phyloP scores from a whole-genome alignment of 1,284 basidiomycete species.

The Polyporus tsugae region DNA sequence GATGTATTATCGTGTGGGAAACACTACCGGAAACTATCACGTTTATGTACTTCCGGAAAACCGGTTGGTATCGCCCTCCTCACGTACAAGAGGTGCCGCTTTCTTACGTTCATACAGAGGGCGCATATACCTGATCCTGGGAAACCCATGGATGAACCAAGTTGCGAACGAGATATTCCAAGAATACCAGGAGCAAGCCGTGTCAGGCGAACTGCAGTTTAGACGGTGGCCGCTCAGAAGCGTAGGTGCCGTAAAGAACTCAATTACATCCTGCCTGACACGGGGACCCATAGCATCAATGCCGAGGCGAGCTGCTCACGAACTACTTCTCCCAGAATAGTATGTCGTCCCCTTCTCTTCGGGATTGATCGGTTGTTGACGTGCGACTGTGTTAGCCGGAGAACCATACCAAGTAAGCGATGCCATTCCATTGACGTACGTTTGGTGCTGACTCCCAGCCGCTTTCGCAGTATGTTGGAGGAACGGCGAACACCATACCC shows the following conservation, averaged over 20 bases:
- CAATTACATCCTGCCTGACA: neutral
- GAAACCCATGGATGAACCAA: constrained; percentile 47
- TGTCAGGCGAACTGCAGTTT: constrained; percentile 60
- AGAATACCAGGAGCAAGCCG: constrained; percentile 71
- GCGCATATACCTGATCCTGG: constrained; percentile 65
- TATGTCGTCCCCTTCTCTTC: constrained; percentile 45
- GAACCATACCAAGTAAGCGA: constrained; percentile 70
- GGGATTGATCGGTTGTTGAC: constrained; percentile 3
- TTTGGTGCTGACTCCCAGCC: neutral
- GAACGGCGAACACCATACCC: constrained; percentile 72
- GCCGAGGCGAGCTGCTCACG: constrained; percentile 72
- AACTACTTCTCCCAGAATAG: constrained; percentile 88
- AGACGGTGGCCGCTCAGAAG: constrained; percentile 72
- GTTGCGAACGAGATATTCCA: constrained; percentile 64
- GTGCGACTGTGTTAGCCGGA: constrained; percentile 56
- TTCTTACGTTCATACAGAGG: constrained; percentile 52
- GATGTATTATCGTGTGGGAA: constrained; percentile 4
- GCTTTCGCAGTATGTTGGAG: constrained; percentile 70
- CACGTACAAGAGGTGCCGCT: neutral
- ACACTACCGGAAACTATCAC: constrained; percentile 18
- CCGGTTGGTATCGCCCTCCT: constrained; percentile 46
- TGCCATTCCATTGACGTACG: neutral
- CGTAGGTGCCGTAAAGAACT: constrained; percentile 48
- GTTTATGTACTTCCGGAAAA: constrained; percentile 53
- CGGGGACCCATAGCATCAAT: constrained; percentile 61